Base-by-base conservation (phyloP, 2,329 filamentous ascomycete genomes). In the Bipolaris sorokiniana region DNA sequence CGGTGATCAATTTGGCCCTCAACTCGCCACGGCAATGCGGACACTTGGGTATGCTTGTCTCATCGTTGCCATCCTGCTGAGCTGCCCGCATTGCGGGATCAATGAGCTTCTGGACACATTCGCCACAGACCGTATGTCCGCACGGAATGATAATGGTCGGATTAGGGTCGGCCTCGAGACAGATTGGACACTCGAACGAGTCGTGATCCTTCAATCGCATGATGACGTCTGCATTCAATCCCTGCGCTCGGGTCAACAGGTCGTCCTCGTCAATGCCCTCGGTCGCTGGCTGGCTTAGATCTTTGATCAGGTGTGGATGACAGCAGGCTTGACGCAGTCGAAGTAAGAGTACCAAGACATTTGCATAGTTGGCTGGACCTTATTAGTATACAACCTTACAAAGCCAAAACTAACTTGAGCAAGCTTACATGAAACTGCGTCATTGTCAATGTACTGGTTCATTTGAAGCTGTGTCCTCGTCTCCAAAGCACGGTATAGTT, bases 291-390 rank as follows among this genome's bases (percentile, higher is more conserved):
- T 76, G 83, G 23, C 85, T 85, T 50, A 90, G 85, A 68, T 92
- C 88, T 23, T 82, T 83, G 66, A 90, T 87, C 26, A 91, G 77
- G 68, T 88, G 87, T 1, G 90, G 90, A 72, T 94, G 91, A 65
- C 90, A 93, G 67, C 89, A 92, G 18, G 89, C 88, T 75, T 94
- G 91, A 16, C 91, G 87, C n/a, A 95, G 82, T 22, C 91, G 88
- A 42, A 95, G 81, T 41, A 95, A 82, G 16, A 97, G 81, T 7
- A 96, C 89, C 20, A 97, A 80, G 41, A 96, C 88, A 63, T 89
- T 89, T 7, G 89, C 89, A 71, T 97, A 97, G 56, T 90, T 86
- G 60, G 84, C 66, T 69, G 54, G 3, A 28, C 7, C 15, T 33
- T 20, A 44, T 65, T 44, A 65, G 60, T 38, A 37, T 22, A 20